A percentile compares a stretch with the other conserved stretches of the same genome.
Evolutionary conservation across 768 basidiomycete genomes (phyloP).

Genomic region (Pleurotus djamor): DNA sequence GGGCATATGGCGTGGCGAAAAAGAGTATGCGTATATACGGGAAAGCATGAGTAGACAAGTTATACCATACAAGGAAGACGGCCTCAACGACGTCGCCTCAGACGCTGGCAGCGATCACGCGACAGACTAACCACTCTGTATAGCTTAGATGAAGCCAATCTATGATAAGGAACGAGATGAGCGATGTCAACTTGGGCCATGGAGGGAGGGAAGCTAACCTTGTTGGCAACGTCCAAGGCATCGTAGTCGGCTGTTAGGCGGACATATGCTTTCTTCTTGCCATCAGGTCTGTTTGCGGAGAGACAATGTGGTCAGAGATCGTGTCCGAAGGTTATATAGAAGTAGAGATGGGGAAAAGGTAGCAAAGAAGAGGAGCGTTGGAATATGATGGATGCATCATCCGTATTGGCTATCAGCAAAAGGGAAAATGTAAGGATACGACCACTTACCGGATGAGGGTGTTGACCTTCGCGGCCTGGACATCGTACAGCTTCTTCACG

Average conservation of each 20-base stretch:
- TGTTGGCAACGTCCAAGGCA: conserved; percentile 96
- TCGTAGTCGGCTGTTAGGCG: conserved; percentile 95
- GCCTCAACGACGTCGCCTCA: neutral
- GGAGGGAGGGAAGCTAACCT: conserved; percentile 45
- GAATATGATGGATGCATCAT: no score
- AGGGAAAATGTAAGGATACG: neutral
- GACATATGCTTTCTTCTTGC: conserved; percentile 99
- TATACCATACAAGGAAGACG: no score
- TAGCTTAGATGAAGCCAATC: conserved; percentile 88
- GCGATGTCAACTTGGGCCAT: neutral
- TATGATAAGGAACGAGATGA: conserved; percentile 21
- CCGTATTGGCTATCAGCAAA: neutral
- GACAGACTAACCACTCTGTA: no score
- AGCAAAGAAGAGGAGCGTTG: no score
- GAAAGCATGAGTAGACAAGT: no score
- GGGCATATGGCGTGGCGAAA: no score
- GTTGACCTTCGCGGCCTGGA: conserved; percentile 95
- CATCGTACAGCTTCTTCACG: conserved; percentile 98
- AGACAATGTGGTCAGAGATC: no score
- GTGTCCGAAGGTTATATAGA: no score
- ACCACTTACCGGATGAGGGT: conserved; percentile 87
- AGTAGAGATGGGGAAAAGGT: no score
- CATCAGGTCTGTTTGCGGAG: conserved; percentile 70
- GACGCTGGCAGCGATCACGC: neutral
- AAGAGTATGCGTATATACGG: no score